Percentiles rank a stretch among this genome's conserved stretches.
Conservation (phyloP, 192 early-diverging fungal genomes). For the Diversispora epigaea region DNA sequence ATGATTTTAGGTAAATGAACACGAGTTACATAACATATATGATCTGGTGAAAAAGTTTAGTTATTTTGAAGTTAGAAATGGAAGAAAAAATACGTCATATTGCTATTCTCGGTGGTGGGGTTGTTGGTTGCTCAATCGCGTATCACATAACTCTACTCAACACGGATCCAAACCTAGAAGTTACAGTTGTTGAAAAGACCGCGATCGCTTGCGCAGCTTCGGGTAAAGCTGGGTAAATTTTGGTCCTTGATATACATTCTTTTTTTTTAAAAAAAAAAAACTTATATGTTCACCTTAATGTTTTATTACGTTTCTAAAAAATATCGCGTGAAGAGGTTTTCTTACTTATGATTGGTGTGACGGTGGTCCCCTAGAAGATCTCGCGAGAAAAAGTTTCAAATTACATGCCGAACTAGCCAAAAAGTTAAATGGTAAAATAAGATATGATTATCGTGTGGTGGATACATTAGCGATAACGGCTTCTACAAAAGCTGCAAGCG, state of each 20-base stretch:
- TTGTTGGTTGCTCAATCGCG: constrained; percentile 47
- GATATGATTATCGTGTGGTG: constrained; percentile 44
- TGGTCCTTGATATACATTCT: not conserved
- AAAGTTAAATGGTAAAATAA: constrained; percentile 36
- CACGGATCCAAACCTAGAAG: constrained; percentile 25
- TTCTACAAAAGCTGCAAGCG: constrained; percentile 24
- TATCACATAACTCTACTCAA: constrained; percentile 41
- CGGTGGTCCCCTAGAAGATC: constrained; percentile 32
- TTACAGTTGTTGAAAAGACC: constrained; percentile 47
- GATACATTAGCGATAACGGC: constrained; percentile 40
- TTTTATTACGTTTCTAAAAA: not conserved
- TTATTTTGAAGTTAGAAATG: not conserved
- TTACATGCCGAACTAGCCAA: constrained; percentile 45
- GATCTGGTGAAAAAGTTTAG: too few species aligned
- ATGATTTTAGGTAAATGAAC: too few species aligned
- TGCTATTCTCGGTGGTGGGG: constrained; percentile 46
- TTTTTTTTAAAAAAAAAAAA: not conserved
- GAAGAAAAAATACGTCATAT: constrained; percentile 33
- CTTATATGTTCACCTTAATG: not conserved
- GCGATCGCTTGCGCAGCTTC: constrained; percentile 45
- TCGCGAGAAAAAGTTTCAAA: constrained; percentile 43
- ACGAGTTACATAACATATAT: too few species aligned
- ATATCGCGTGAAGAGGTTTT: constrained; percentile 39
- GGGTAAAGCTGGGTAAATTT: constrained; percentile 42
- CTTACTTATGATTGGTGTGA: constrained; percentile 48